Evolutionary conservation across 2,329 filamentous ascomycete species (phyloP).

Genomic region (Scedosporium dehoogii): DNA sequence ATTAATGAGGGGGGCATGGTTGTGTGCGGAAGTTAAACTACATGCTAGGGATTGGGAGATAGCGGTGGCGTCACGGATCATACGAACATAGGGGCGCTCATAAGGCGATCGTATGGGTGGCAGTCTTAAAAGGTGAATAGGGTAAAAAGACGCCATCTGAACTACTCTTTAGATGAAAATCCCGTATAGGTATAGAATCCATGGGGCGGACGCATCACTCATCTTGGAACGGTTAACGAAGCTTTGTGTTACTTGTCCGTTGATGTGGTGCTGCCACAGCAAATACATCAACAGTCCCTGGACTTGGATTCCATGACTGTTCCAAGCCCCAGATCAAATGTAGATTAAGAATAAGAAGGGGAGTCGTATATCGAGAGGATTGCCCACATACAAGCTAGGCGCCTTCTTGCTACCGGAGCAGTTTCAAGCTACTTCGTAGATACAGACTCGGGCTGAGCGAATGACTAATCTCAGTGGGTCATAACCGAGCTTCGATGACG

Average conservation of each 20-base stretch:
- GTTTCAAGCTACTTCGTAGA: too few relatives aligned
- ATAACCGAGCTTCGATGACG: neutral
- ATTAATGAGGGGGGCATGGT: conserved; percentile 35
- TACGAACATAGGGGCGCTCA: neutral
- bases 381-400: too few relatives aligned
- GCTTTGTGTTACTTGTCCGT: too few relatives aligned
- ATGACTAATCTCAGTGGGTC: too few relatives aligned
- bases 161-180: neutral
- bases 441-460: too few relatives aligned
- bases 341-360: too few relatives aligned
- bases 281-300: too few relatives aligned
- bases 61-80: conserved; percentile 2
- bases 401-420: too few relatives aligned
- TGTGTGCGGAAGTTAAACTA: neutral
- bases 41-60: neutral
- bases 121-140: neutral
- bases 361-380: too few relatives aligned
- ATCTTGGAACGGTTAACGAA: neutral
- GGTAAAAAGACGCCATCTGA: neutral
- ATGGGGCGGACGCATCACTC: neutral
- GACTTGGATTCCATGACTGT: too few relatives aligned
- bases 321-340: too few relatives aligned
- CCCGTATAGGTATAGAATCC: neutral
- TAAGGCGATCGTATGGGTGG: neutral
- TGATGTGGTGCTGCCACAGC: too few relatives aligned